Evolutionary conservation across 345 rosid genomes (phyloP).

Genomic region (Limnanthes douglasii): DNA sequence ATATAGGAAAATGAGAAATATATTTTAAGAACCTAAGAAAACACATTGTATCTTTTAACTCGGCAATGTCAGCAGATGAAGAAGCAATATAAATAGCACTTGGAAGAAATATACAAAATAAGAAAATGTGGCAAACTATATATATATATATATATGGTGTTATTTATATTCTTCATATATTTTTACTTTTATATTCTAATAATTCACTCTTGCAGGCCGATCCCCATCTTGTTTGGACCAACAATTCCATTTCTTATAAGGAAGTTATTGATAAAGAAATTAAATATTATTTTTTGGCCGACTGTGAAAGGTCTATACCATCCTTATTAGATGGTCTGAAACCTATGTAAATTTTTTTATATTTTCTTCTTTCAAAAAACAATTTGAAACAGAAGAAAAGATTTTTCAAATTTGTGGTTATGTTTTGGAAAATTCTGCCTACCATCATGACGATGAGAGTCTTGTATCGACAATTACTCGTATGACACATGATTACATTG

Average conservation of each 20-base stretch:
- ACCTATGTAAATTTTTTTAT: conserved; percentile 93
- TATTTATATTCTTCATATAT: not conserved
- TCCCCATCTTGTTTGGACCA: conserved; percentile 65
- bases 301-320: conserved; percentile 90
- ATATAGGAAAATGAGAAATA: conserved; percentile 60
- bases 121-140: conserved; percentile 55
- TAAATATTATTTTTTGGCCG: conserved; percentile 84
- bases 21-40: conserved; percentile 40
- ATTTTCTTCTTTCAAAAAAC: conserved; percentile 75
- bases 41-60: conserved; percentile 77
- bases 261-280: conserved; percentile 95
- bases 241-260: conserved; percentile 48
- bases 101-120: conserved; percentile 87
- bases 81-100: conserved; percentile 94
- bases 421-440: conserved; percentile 81
- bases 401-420: conserved; percentile 80
- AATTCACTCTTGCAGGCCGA: conserved; percentile 53
- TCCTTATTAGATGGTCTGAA: conserved; percentile 94
- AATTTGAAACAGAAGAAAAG: conserved; percentile 53
- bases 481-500: conserved; percentile 94
- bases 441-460: conserved; percentile 96
- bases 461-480: conserved; percentile 71
- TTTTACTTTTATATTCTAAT: conserved; percentile 4
- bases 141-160: not conserved
- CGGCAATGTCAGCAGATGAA: conserved; percentile 71